Evolutionary conservation across 2,329 filamentous ascomycete species (phyloP).

Genomic region (Fusarium decemcellulare): DNA sequence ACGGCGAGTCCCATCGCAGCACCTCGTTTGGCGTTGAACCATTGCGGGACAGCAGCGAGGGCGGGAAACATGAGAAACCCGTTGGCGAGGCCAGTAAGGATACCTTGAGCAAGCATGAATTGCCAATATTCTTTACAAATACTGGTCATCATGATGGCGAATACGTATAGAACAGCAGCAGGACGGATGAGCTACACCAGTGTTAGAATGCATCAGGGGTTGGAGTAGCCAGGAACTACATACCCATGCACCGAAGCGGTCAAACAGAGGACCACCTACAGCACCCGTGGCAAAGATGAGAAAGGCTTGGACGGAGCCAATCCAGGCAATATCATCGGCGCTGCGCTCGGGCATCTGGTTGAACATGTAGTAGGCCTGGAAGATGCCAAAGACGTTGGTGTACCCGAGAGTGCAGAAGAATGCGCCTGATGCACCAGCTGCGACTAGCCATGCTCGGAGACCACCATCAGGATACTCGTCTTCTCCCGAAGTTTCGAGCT

Average conservation of each 20-base stretch:
- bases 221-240: slow-evolving; percentile 46
- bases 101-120: slow-evolving; percentile 64
- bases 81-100: slow-evolving; percentile 59
- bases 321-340: slow-evolving; percentile 47
- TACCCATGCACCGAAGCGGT: slow-evolving; percentile 58
- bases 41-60: slow-evolving; percentile 58
- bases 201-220: slow-evolving; percentile 45
- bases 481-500: background rate
- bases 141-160: slow-evolving; percentile 36
- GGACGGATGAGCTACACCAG: slow-evolving; percentile 24
- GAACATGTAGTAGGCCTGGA: slow-evolving; percentile 46
- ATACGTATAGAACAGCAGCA: slow-evolving; percentile 27
- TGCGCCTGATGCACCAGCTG: slow-evolving; percentile 30
- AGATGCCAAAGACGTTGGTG: slow-evolving; percentile 47
- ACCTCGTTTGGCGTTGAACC: slow-evolving; percentile 61
- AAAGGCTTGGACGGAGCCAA: slow-evolving; percentile 43
- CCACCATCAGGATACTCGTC: slow-evolving; percentile 13
- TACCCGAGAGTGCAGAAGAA: slow-evolving; percentile 48
- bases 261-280: slow-evolving; percentile 57
- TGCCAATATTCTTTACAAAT: slow-evolving; percentile 63
- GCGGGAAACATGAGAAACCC: slow-evolving; percentile 60
- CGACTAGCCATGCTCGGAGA: slow-evolving; percentile 35
- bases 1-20: slow-evolving; percentile 60
- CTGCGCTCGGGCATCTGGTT: slow-evolving; percentile 40
- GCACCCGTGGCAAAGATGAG: slow-evolving; percentile 47